Evolutionary conservation across 306 rosid genomes (phyloP).

Genomic region (Sesbania bispinosa): DNA sequence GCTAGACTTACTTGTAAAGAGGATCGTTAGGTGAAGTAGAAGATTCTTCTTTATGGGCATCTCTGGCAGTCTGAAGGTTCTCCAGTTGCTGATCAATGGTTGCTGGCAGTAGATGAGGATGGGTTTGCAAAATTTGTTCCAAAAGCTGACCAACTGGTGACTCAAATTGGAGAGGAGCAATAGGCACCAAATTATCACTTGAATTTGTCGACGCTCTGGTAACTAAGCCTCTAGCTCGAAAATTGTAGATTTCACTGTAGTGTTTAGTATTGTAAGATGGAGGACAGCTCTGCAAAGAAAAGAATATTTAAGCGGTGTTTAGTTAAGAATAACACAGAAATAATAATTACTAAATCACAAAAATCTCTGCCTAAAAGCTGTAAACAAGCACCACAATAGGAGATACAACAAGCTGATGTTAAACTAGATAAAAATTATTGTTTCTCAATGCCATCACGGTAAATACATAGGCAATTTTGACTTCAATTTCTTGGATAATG

Average conservation of each 20-base stretch:
- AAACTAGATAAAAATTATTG: neutral
- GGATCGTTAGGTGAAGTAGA: conserved; percentile 38
- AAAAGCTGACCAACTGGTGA: conserved; percentile 90
- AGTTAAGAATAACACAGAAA: neutral
- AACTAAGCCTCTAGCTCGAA: conserved; percentile 53
- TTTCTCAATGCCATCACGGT: neutral
- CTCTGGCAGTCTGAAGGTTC: conserved; percentile 70
- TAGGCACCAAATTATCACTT: conserved; percentile 48
- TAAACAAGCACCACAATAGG: neutral
- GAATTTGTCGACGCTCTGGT: conserved; percentile 68
- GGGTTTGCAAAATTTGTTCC: conserved; percentile 78
- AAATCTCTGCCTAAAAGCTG: neutral
- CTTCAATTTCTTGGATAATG: neutral
- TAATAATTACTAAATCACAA: conserved; percentile 4
- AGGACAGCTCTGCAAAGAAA: conserved; percentile 48
- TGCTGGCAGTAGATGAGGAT: conserved; percentile 84
- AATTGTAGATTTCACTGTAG: conserved; percentile 44
- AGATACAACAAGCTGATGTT: neutral
- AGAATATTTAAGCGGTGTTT: neutral
- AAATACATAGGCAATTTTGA: neutral
- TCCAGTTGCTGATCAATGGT: conserved; percentile 90
- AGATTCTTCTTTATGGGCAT: conserved; percentile 45
- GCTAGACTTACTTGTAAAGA: conserved; percentile 67
- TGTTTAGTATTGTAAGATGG: conserved; percentile 54
- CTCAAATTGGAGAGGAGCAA: conserved; percentile 76